Base-by-base conservation (phyloP, 164 flowering plant species). In the Annona cherimola region DNA sequence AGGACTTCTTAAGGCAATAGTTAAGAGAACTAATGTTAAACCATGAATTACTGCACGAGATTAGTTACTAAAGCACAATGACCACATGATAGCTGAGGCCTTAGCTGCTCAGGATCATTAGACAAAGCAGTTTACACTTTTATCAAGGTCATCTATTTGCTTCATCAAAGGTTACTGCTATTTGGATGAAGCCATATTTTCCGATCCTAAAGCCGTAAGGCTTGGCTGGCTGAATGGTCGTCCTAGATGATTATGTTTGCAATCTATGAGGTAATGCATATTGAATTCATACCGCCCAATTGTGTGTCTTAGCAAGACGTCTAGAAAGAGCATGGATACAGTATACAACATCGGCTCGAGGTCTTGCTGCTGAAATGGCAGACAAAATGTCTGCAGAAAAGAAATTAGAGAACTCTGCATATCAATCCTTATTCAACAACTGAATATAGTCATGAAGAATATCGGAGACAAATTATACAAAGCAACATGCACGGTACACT, bases 341-440 rank as follows among this genome's bases (percentile, higher is more conserved):
- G 67, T 94, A 92, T 40, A 93, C 94, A 69, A 92, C 94, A 84
- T 94, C 97, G 74, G 96, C 93, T 16, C 97, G 88, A 55, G 98
- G 98, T 72, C 96, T 85, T 64, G 92, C 84, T 60, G 97, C 94
- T 43, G 98, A 91, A 71, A 90, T 63, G 45, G 90, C 88, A 63
- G 88, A 78, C 80, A 94, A 94, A 69, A 94, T 85, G 76, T 89
- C 94, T 89, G 88, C 82, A 77, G 69, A 72, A 55, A 20, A 64
- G 73, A 57, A 64, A 40, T 16, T 18, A n/a, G 63, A 61, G 18
- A 61, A n/a, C 63, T 61, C 7, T n/a, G 19, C 19, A n/a, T 18
- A 20, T 61, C 63, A 61, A 18, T 9, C 40, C 63, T 61, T 61
- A 20, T 3, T 50, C 11, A 50, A 2, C 57, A 61, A 61, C 19